Percentiles rank a stretch among this genome's conserved stretches.
Conservation (phyloP, 1,284 basidiomycete species). For the Cystobasidium pallidum region DNA sequence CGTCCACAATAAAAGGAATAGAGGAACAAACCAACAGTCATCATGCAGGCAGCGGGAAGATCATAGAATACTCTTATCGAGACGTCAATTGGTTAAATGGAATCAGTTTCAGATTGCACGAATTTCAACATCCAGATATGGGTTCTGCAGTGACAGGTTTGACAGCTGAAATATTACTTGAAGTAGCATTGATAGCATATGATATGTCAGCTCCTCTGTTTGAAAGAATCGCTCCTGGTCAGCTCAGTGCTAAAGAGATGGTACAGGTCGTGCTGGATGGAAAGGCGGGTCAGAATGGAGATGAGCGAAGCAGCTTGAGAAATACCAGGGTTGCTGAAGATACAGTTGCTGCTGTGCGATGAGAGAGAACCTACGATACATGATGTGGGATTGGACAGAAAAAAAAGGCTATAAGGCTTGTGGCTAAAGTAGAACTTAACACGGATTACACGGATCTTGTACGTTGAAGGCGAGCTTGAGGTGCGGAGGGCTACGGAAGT, state of each 20-base stretch:
- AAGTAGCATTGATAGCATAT: constrained; percentile 44
- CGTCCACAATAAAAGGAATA: constrained; percentile 1
- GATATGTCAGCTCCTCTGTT: constrained; percentile 3
- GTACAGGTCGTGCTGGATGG: constrained; percentile 35
- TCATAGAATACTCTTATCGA: constrained; percentile 30
- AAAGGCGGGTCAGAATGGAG: constrained; percentile 25
- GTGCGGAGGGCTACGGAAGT: neutral
- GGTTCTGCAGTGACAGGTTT: constrained; percentile 48
- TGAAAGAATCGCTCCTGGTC: constrained; percentile 14
- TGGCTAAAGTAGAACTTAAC: too few species aligned
- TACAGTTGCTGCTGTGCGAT: constrained; percentile 19
- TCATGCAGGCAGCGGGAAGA: neutral
- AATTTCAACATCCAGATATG: constrained; percentile 45
- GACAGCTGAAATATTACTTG: constrained; percentile 51
- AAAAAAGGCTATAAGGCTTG: too few species aligned
- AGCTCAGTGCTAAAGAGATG: constrained; percentile 25
- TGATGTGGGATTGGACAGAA: neutral
- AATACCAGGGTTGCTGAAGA: constrained; percentile 29
- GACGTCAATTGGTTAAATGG: constrained; percentile 49
- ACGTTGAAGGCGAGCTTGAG: neutral
- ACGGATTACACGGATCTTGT: too few species aligned
- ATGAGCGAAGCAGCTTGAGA: constrained; percentile 28
- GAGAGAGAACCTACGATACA: neutral
- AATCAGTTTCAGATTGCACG: constrained; percentile 48
- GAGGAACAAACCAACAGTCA: neutral